phyloP scores from a whole-genome alignment of 139 green algal genomes.

The Ettlia oleoabundans region DNA sequence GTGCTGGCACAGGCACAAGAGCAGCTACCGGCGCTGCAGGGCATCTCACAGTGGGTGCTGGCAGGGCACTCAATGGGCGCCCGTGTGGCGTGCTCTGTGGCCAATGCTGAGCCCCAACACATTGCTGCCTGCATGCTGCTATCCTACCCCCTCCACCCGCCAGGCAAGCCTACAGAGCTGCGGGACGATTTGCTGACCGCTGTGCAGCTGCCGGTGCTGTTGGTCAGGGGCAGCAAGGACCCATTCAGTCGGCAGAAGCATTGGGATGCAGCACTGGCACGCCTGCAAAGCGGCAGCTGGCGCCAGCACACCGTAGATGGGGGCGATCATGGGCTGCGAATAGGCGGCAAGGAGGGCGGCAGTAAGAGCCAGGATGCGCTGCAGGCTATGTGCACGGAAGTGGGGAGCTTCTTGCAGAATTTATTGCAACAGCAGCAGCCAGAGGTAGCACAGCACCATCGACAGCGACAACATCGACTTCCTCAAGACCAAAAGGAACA shows the following conservation, averaged over 20 bases:
- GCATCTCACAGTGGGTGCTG: neutral
- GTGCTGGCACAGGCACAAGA: neutral
- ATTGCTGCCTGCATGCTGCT: slow-evolving; percentile 38
- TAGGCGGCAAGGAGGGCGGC: neutral
- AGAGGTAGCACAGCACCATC: neutral
- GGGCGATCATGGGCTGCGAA: slow-evolving; percentile 47
- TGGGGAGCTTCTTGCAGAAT: neutral
- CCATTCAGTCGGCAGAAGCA: slow-evolving; percentile 38
- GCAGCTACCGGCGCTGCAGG: neutral
- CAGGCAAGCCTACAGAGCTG: slow-evolving; percentile 45
- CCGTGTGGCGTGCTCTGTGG: slow-evolving; percentile 20
- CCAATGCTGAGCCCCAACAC: neutral
- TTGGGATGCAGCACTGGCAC: slow-evolving; percentile 31
- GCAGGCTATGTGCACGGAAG: neutral
- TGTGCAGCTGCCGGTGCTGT: slow-evolving; percentile 50
- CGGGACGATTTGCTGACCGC: slow-evolving; percentile 46
- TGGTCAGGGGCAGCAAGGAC: slow-evolving; percentile 60
- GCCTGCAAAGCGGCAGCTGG: slow-evolving; percentile 9
- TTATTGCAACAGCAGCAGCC: neutral
- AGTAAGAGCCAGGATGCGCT: neutral
- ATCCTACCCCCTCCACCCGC: slow-evolving; percentile 67
- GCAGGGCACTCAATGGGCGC: slow-evolving; percentile 33
- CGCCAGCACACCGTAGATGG: slow-evolving; percentile 47
- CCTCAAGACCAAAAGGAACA: neutral
- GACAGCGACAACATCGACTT: neutral